Percentiles rank a stretch among this genome's conserved stretches.
Conservation (phyloP, 768 basidiomycete genomes). For the Pisolithus tinctorius region DNA sequence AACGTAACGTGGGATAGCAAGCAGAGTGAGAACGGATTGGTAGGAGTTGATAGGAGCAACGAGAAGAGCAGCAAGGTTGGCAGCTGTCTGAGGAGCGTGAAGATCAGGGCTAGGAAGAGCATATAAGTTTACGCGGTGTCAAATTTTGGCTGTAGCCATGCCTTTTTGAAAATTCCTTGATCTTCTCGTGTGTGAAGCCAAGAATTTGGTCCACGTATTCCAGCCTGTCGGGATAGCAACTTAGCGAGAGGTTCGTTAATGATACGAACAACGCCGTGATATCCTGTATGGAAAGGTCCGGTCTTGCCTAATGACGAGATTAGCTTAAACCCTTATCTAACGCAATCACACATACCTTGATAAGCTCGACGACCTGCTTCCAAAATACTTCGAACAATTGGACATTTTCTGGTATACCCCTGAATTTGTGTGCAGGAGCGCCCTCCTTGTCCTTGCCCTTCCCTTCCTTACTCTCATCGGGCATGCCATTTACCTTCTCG, state of each 20-base stretch:
- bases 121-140: slow-evolving; percentile 5
- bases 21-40: slow-evolving; percentile 92
- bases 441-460: slow-evolving; percentile 62
- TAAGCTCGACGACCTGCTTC: slow-evolving; percentile 95
- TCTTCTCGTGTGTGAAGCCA: slow-evolving; percentile 80
- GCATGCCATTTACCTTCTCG: slow-evolving; percentile 13
- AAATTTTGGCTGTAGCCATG: slow-evolving; percentile 22
- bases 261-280: slow-evolving; percentile 95
- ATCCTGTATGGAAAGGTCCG: slow-evolving; percentile 95
- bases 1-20: slow-evolving; percentile 87
- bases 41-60: slow-evolving; percentile 95
- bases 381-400: slow-evolving; percentile 98
- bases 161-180: slow-evolving; percentile 81
- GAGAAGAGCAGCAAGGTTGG: slow-evolving; percentile 87
- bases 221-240: slow-evolving; percentile 94
- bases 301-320: slow-evolving; percentile 65
- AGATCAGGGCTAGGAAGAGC: slow-evolving; percentile 63
- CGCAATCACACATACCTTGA: slow-evolving; percentile 58
- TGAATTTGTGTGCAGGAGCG: slow-evolving; percentile 66
- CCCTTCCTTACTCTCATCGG: slow-evolving; percentile 23
- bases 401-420: slow-evolving; percentile 93
- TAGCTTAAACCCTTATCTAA: neutral
- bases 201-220: slow-evolving; percentile 97
- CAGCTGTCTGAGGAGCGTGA: slow-evolving; percentile 78
- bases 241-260: slow-evolving; percentile 87